These are phyloP conservation scores for Sicyos baderoa DNA, from an alignment of 306 rosid species.

Conservation along the genomic window DNA sequence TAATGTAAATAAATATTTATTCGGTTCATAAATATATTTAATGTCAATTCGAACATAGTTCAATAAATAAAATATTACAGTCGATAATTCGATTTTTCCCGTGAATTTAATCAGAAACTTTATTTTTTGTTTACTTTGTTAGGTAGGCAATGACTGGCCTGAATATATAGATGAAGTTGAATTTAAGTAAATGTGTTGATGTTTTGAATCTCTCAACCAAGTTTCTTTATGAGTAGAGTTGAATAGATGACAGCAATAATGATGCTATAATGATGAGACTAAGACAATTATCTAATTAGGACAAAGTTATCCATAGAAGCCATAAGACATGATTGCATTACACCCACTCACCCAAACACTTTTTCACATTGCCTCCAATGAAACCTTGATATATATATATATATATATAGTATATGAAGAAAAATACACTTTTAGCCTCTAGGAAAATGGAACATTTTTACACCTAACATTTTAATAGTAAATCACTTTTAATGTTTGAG, in stretches of 20 bases:
- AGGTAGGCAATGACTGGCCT: neutral
- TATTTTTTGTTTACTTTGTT: no score
- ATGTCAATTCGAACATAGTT: neutral
- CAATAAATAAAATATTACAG: no score
- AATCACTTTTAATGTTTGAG: no score
- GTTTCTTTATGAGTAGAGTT: neutral
- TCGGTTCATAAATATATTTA: no score
- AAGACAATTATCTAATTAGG: neutral
- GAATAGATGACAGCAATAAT: neutral
- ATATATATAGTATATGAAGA: no score
- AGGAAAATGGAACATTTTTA: no score
- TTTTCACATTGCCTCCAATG: neutral
- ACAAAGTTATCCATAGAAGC: conserved; percentile 16
- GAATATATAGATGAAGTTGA: neutral
- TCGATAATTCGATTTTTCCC: no score
- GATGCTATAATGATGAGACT: neutral
- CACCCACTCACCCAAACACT: conserved; percentile 6
- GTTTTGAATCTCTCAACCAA: neutral
- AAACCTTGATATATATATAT: no score
- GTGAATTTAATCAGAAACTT: neutral
- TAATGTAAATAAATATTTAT: neutral
- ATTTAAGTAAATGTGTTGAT: neutral
- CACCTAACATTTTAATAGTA: no score
- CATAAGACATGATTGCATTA: conserved; percentile 11
- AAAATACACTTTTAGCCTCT: no score